Conservation (phyloP, 2,329 filamentous ascomycete genomes). For the Blastomyces parvus region DNA sequence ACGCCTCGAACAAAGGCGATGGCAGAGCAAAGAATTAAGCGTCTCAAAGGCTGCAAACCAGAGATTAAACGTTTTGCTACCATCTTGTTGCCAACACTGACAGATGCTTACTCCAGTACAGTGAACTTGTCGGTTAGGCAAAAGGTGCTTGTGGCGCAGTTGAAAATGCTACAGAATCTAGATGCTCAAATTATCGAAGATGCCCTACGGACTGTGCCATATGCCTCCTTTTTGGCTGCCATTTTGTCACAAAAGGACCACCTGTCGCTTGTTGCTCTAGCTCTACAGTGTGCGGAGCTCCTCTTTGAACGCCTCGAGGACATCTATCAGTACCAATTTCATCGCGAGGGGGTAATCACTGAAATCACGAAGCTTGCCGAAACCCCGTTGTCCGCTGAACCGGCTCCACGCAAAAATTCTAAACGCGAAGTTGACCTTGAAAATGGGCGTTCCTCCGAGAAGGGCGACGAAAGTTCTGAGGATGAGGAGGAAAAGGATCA, state of each 20-base stretch:
- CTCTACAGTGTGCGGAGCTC: slow-evolving; percentile 80
- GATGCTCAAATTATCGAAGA: slow-evolving; percentile 76
- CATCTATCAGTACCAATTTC: slow-evolving; percentile 92
- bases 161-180: slow-evolving; percentile 97
- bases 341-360: slow-evolving; percentile 87
- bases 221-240: slow-evolving; percentile 88
- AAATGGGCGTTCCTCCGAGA: slow-evolving; percentile 22
- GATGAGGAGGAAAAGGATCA: slow-evolving; percentile 41
- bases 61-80: slow-evolving; percentile 87
- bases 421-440: slow-evolving; percentile 16
- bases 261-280: slow-evolving; percentile 71
- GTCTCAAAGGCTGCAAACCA: slow-evolving; percentile 71
- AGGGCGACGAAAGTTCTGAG: slow-evolving; percentile 29
- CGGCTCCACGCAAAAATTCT: slow-evolving; percentile 8
- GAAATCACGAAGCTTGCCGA: slow-evolving; percentile 77
- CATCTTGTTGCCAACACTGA: slow-evolving; percentile 87
- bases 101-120: slow-evolving; percentile 94
- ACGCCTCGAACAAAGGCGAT: slow-evolving; percentile 43
- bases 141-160: slow-evolving; percentile 87
- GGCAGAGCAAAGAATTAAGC: slow-evolving; percentile 67
- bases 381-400: slow-evolving; percentile 24
- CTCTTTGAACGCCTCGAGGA: slow-evolving; percentile 72
- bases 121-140: slow-evolving; percentile 91
- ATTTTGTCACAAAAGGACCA: slow-evolving; percentile 96
- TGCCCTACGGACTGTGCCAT: slow-evolving; percentile 76